A percentile compares a stretch with the other conserved stretches of the same genome.
Evolutionary conservation across 768 basidiomycete species (phyloP).

Genomic region (Lentinus tigrinus): DNA sequence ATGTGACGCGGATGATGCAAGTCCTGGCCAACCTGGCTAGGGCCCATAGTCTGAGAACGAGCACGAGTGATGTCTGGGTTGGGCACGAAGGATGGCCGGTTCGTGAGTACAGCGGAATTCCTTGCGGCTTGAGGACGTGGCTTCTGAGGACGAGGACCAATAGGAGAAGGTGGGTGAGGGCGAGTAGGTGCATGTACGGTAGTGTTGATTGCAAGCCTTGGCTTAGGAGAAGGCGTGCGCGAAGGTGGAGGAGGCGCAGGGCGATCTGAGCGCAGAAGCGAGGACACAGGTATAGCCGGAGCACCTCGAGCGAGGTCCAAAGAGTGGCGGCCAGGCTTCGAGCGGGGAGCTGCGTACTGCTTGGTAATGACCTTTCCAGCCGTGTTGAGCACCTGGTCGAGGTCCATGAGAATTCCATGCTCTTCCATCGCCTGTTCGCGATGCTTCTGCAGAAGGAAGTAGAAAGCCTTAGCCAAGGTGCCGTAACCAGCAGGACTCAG

Average conservation of each 20-base stretch:
- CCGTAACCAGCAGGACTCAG: conserved; percentile 69
- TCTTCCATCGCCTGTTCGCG: conserved; percentile 63
- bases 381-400: conserved; percentile 29
- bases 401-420: conserved; percentile 45
- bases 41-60: conserved; percentile 2
- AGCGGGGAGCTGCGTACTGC: conserved; percentile 42
- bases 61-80: conserved; percentile 8
- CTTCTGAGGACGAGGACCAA: conserved; percentile 45
- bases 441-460: conserved; percentile 77
- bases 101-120: not conserved
- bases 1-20: not conserved
- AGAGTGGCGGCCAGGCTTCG: conserved; percentile 24
- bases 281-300: not conserved
- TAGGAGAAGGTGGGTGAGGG: conserved; percentile 47
- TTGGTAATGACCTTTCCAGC: conserved; percentile 35
- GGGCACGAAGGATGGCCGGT: conserved; percentile 4
- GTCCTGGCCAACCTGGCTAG: not conserved
- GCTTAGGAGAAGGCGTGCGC: conserved; percentile 28
- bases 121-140: conserved; percentile 18
- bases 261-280: conserved; percentile 24
- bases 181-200: conserved; percentile 30
- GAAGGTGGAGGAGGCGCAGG: conserved; percentile 30
- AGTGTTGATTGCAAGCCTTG: conserved; percentile 8
- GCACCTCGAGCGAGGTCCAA: conserved; percentile 7
- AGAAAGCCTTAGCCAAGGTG: conserved; percentile 84